Evolutionary conservation across 2,329 filamentous ascomycete species (phyloP), one percentile per base, ranked within the genome.

Genomic region (Arthroderma sp.): DNA sequence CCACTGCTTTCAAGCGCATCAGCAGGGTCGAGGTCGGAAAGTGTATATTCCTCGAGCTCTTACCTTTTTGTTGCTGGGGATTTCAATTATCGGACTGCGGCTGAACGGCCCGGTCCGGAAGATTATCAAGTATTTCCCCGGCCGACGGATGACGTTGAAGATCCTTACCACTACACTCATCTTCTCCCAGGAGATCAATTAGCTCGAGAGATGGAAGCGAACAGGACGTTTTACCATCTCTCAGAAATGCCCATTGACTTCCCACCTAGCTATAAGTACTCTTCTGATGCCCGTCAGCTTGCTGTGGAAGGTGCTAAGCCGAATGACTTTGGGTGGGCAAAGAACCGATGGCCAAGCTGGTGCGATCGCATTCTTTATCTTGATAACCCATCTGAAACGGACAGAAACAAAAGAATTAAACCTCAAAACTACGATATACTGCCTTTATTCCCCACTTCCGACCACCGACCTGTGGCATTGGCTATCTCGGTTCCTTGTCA

Each of bases 191-290:
- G 77, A 2, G 91, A 98, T 62, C 91, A 98, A 65, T 73, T 96
- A 22, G 80, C 69, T 2, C 71, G 75, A 40, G 87, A 96, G 63
- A 77, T 77, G 43, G 63, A 63, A 4, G 78, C 79, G 1, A 78
- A 80, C 0, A 74, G 79, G 10, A 86, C 84, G 2, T 68, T 94
- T 27, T 87, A 96, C 51, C 81, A 85, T 4, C 68, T 98, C 31
- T 66, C 68, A 6, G 91, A 98, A 65, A 75, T 80, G 1, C 68
- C 74, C 1, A 78, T 96, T 47, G 64, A 63, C 3, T 98, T 96
- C 56, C 83, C 87, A 1, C 91, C 91, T 0, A 95, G 91, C 0
- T 98, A 98, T 71, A 98, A 98, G 64, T 93, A 91, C 61, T 72
- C 73, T 1, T 56, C 65, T 29, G 59, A 61, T 5, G 65, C 69